Conservation (phyloP, 352 stramenopile species). For the Paralagenidium karlingii region DNA sequence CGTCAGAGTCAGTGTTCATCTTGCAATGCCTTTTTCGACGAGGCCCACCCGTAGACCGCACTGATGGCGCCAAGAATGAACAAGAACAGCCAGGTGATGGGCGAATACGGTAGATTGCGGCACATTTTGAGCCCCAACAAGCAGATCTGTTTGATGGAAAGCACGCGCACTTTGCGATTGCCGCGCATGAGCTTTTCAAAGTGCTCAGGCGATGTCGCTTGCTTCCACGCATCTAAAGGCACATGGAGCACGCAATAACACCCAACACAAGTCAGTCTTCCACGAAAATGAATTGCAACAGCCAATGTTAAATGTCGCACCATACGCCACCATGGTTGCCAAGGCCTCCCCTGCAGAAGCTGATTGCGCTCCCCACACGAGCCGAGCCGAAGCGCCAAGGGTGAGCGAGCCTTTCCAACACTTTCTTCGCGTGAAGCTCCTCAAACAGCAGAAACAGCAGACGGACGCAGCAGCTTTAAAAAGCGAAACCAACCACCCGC, state of each 20-base stretch:
- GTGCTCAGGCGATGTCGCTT: slow-evolving; percentile 45
- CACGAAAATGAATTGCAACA: no score
- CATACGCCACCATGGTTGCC: no score
- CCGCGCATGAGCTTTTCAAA: slow-evolving; percentile 45
- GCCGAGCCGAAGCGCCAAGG: no score
- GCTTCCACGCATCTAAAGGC: slow-evolving; percentile 46
- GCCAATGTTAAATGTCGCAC: no score
- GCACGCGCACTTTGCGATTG: slow-evolving; percentile 26
- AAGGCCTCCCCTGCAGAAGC: no score
- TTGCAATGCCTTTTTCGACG: background rate
- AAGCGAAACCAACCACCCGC: no score
- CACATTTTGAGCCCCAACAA: slow-evolving; percentile 43
- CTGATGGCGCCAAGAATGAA: slow-evolving; percentile 37
- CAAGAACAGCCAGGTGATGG: slow-evolving; percentile 71
- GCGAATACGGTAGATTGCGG: slow-evolving; percentile 71
- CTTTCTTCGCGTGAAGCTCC: no score
- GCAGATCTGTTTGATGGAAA: slow-evolving; percentile 40
- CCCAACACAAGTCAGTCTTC: no score
- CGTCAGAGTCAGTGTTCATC: background rate
- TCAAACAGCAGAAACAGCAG: no score
- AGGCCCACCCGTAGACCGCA: slow-evolving; percentile 38
- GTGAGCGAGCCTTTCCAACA: no score
- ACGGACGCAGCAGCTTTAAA: no score
- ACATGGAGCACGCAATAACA: background rate
- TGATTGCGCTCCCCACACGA: no score